Evolutionary conservation across 139 green algal genomes (phyloP), one percentile per base, ranked within the genome.

Genomic region (Micractinium sp.): DNA sequence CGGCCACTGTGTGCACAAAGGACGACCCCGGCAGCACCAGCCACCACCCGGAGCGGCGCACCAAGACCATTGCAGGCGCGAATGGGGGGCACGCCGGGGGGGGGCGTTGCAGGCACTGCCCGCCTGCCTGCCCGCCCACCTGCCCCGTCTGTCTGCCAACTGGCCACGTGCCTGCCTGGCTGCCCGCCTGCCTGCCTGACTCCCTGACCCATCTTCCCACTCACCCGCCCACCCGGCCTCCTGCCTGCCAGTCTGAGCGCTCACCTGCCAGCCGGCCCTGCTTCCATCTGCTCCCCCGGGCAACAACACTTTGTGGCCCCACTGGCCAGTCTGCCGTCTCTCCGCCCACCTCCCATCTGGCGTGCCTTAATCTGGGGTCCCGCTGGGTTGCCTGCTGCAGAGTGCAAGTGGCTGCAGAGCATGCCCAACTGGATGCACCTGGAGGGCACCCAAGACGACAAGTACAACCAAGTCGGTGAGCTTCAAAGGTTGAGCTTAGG

Each of bases 361-460:
- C n/a, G n/a, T n/a, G n/a, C 47, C 47, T 9, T 56, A 5, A 56
- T 56, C 47, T 9, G 47, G 5, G 47, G 7, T 56, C 5, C 47
- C 9, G 5, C 47, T 56, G 47, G 47, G 47, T 9, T 56, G 47
- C 47, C 47, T 75, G 53, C 47, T 85, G 86, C 78, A 89, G 79
- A 89, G 78, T 86, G 77, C 22, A 71, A 29, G 86, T 74, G 75
- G 86, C 73, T 61, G 38, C 61, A 79, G 78, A 41, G 38, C 78
- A 41, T 87, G 16, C 78, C 78, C 18, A 4, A 89, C 47, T 56
- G 56, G 19, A 35, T 83, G 33, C 66, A 61, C 15, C 35, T 87
- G 35, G 27, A 35, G 61, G 82, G 82, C 20, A 27, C 22, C 25
- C 29, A 31, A 2, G 36, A 36, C 19, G 61, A 78, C 22, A n/a